Base-by-base conservation (phyloP, 495 filamentous ascomycete genomes). In the Aspergillus campestris region DNA sequence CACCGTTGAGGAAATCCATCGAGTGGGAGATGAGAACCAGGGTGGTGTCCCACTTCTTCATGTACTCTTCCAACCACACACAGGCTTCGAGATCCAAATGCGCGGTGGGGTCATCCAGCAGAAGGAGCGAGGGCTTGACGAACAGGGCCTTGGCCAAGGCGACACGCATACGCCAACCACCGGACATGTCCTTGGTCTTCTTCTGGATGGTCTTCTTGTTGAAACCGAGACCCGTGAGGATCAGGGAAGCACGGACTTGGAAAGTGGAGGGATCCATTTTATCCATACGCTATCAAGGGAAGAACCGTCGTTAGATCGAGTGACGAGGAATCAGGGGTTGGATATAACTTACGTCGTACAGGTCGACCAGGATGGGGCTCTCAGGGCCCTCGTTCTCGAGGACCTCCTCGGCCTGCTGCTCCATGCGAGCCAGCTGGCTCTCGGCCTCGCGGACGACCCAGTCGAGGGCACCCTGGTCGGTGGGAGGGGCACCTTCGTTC, bases 261-360 rank as follows among this genome's bases (percentile, higher is more conserved):
- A 99, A 99, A n/a, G 92, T 99, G n/a, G 90, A 94, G 36, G 92
- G 94, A 56, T 99, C 92, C 94, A 99, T 96, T 67, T 81, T 84
- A 70, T 99, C 92, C 77, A 97, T 95, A 65, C 89, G 89, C 91
- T 96, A 44, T 48, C 18, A 15, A 37, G 13, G 28, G 8, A 27
- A 36, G 36, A 52, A 75, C 56, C 80, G 66, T 30, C 6, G 8
- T 27, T 29, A 6, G 9, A 13, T 8, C 7, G n/a, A 33, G 3
- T 8, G 31, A 28, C 8, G 54, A 52, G 32, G 47, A 42, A 27
- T 24, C 18, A 24, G 18, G 18, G 18, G 7, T 37, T 0, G 32
- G 14, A 15, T n/a, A 12, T 12, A 14, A 72, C 83, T 56, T 78
- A 95, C 90, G 68, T 99, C 92, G 57, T 99, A 99, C 31, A 99